These are phyloP conservation scores for Vaccinium vitisidaea DNA, from an alignment of 148 eudicot genomes.

Conservation along the genomic window DNA sequence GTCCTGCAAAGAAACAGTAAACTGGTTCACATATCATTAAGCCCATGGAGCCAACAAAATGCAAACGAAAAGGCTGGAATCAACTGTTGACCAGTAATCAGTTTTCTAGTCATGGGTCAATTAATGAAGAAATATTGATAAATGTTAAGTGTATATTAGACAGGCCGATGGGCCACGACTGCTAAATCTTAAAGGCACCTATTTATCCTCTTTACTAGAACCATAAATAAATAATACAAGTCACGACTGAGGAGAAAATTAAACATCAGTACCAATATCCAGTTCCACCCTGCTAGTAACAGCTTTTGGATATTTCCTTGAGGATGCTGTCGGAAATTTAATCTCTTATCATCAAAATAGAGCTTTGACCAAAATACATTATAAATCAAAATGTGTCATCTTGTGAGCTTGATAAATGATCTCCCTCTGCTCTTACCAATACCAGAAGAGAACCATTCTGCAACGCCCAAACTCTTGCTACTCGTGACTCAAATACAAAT, in stretches of 20 bases:
- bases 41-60: neutral
- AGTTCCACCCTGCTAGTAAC: neutral
- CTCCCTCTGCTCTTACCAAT: neutral
- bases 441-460: neutral
- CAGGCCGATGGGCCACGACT: neutral
- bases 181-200: neutral
- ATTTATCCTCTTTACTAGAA: neutral
- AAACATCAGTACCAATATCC: neutral
- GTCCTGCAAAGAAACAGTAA: slow-evolving; percentile 52
- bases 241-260: neutral
- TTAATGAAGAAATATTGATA: too few species aligned
- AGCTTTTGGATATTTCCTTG: neutral
- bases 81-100: neutral
- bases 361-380: neutral
- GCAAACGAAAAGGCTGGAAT: neutral
- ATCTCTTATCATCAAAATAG: neutral
- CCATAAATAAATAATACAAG: neutral
- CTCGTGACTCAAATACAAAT: neutral
- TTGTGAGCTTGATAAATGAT: neutral
- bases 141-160: neutral
- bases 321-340: neutral
- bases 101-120: neutral
- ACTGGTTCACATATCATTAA: neutral
- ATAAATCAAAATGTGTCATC: neutral
- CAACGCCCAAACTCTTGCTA: neutral